Evolutionary conservation across 176 grass and related monocot species (phyloP).

Genomic region (Lolium multiflorum): DNA sequence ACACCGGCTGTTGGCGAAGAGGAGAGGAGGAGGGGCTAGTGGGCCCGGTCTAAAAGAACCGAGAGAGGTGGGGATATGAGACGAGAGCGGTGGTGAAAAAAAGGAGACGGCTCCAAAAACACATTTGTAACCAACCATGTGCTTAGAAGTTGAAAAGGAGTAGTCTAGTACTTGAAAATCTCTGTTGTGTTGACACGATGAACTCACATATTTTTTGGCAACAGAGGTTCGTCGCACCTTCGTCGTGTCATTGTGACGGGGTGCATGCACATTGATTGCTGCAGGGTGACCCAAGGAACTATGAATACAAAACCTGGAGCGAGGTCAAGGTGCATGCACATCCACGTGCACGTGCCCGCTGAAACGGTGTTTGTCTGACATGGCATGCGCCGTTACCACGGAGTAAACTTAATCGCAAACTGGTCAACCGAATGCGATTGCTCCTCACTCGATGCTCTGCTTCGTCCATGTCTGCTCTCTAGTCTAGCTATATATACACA

Average conservation of each 20-base stretch:
- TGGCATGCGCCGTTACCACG: background rate
- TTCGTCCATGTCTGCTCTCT: background rate
- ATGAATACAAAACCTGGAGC: constrained; percentile 5
- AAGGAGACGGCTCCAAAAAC: too few relatives aligned
- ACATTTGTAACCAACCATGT: too few relatives aligned
- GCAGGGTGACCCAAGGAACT: background rate
- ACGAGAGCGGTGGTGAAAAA: too few relatives aligned
- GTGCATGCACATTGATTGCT: background rate
- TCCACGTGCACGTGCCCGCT: background rate
- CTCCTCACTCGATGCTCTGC: background rate
- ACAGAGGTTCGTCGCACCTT: background rate
- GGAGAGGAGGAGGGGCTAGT: too few relatives aligned
- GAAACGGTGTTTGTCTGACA: constrained; percentile 10
- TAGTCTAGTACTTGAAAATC: too few relatives aligned
- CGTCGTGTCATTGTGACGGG: background rate
- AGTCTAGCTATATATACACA: constrained; percentile 20
- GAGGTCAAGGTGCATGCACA: constrained; percentile 25
- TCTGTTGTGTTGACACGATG: too few relatives aligned
- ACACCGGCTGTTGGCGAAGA: too few relatives aligned
- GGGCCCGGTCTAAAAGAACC: too few relatives aligned
- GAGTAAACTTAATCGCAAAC: background rate
- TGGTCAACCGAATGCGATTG: constrained; percentile 7
- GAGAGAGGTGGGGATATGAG: too few relatives aligned
- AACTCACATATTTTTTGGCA: background rate
- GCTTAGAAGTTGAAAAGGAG: too few relatives aligned